Percentiles rank a stretch among this genome's conserved stretches.
phyloP scores from a whole-genome alignment of 23 red algal genomes.

The Gracilaria gracilis region DNA sequence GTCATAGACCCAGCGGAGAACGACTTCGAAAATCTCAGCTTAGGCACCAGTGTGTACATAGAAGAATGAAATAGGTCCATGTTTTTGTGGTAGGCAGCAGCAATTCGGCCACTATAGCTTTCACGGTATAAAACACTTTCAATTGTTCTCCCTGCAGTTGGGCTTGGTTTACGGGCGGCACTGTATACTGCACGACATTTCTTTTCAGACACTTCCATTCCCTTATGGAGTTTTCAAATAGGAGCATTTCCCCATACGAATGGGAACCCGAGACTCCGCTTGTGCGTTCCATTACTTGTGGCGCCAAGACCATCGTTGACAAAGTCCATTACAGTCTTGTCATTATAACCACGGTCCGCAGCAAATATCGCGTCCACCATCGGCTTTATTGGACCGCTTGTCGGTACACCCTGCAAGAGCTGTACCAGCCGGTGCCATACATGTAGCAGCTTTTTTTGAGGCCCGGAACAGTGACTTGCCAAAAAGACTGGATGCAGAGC shows the following conservation, averaged over 20 bases:
- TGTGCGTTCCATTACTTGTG: background rate
- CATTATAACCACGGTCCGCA: slow-evolving; percentile 26
- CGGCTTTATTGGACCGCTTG: background rate
- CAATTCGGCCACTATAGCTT: slow-evolving; percentile 18
- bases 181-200: background rate
- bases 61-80: background rate
- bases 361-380: slow-evolving; percentile 24
- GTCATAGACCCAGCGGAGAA: too few species aligned
- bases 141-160: background rate
- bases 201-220: slow-evolving; percentile 5
- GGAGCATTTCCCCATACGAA: slow-evolving; percentile 2
- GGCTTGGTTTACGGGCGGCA: background rate
- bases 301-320: background rate
- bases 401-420: slow-evolving; percentile 25
- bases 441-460: slow-evolving; percentile 6
- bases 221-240: background rate
- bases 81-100: background rate
- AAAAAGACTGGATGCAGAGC: slow-evolving; percentile 19
- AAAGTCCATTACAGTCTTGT: background rate
- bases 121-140: slow-evolving; percentile 36
- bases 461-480: slow-evolving; percentile 10
- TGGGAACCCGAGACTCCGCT: background rate
- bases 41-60: background rate
- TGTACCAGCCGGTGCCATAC: background rate
- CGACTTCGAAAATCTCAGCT: too few species aligned